Evolutionary conservation across 1,284 basidiomycete genomes (phyloP), one percentile per base, ranked within the genome.

Genomic region (Sporisorium iseilematis-ciliati): DNA sequence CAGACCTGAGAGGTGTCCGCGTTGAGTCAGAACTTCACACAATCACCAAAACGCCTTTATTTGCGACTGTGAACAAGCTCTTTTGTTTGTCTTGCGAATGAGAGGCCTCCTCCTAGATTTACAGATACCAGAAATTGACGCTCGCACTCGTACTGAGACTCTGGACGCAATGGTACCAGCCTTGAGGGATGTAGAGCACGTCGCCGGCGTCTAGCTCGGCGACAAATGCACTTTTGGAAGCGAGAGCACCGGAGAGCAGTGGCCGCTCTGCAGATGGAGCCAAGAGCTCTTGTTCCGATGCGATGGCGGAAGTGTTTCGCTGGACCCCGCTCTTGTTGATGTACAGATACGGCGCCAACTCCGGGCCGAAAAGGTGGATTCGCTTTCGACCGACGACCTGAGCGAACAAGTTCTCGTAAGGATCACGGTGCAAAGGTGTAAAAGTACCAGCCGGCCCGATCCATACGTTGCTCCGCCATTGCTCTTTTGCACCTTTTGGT

Each of bases 391-490:
- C 78, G 25, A 79, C 73, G 31, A 79, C 67, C 43, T 77, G 77
- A 7, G 59, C 73, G 46, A 79, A 77, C 18, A 77, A 40, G 55
- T 79, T 79, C 51, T 78, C 66, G 55, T 78, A 77, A 8, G 77
- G 77, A 52, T 78, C 77, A 5, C 77, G 62, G 49, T 78, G 77
- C 4, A 78, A 29, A 12, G 78, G 78, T 4, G 78, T 79, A 55
- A 65, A 79, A 10, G 78, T 72, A 43, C 65, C 68, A 20, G 57
- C 40, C 16, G 75, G 75, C 3, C 78, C 78, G 38, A 79, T 75
- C 78, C 78, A 79, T 26, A 70, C 57, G 21, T 79, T 79, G 60
- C 76, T 67, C 7, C 78, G 57, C 75, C 75, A 79, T 50, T 79
- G 75, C 40, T 78, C 76, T 16, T 59, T 53, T 1, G 58, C 41